Evolutionary conservation across 2,329 filamentous ascomycete species (phyloP).

Genomic region (Metarhizium anisopliae): DNA sequence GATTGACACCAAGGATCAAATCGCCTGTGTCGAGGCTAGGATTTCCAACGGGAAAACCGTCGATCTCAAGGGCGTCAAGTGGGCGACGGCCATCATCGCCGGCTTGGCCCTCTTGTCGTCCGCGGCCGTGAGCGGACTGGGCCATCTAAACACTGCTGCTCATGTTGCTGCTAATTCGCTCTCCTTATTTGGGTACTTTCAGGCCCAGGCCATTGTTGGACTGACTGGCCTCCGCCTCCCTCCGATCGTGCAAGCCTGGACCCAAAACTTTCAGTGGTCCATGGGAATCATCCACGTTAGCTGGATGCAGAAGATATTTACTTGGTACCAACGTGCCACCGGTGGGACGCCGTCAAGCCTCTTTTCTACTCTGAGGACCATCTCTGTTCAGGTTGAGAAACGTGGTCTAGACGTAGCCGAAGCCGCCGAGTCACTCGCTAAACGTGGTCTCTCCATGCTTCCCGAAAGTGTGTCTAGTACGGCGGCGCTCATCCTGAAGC

Average conservation of each 20-base stretch:
- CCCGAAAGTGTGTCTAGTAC: constrained; percentile 30
- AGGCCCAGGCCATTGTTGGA: constrained; percentile 83
- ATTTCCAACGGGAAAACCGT: constrained; percentile 89
- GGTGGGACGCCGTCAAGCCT: constrained; percentile 77
- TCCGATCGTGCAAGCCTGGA: constrained; percentile 83
- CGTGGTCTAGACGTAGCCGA: constrained; percentile 32
- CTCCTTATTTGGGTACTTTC: constrained; percentile 87
- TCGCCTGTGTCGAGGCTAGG: constrained; percentile 79
- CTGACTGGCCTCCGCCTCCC: constrained; percentile 73
- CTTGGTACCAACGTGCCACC: constrained; percentile 90
- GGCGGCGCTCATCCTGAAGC: constrained; percentile 24
- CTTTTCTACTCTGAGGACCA: constrained; percentile 60
- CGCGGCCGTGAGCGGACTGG: constrained; percentile 77
- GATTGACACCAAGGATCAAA: constrained; percentile 47
- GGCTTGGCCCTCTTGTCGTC: constrained; percentile 75
- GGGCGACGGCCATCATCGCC: constrained; percentile 79
- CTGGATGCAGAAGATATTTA: constrained; percentile 79
- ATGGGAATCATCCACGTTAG: constrained; percentile 83
- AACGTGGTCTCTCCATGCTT: constrained; percentile 44
- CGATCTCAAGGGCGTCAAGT: constrained; percentile 76
- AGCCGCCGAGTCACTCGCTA: constrained; percentile 29
- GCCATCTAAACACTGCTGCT: constrained; percentile 89
- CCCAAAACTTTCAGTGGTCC: constrained; percentile 94
- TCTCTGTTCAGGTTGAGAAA: constrained; percentile 76
- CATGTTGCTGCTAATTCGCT: constrained; percentile 88